Conservation (phyloP, 1,284 basidiomycete genomes). For the Papiliotrema fonsecae region DNA sequence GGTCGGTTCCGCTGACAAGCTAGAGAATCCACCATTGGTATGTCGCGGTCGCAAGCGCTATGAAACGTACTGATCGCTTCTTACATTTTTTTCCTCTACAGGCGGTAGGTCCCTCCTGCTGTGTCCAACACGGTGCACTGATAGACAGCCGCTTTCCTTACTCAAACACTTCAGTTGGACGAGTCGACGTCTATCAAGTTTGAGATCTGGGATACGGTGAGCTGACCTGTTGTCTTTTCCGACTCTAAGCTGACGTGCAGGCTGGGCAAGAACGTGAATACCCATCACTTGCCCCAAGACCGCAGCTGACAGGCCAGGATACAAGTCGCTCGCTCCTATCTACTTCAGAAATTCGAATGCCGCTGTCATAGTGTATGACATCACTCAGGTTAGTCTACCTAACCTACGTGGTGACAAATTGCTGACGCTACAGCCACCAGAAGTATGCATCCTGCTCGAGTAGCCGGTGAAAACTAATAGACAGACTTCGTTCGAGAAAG, state of each 20-base stretch:
- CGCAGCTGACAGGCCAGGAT: slow-evolving; percentile 22
- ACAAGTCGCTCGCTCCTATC: slow-evolving; percentile 67
- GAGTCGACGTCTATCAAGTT: slow-evolving; percentile 91
- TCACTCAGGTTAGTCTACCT: slow-evolving; percentile 60
- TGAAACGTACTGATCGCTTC: background rate
- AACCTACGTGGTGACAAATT: background rate
- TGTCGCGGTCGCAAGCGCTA: slow-evolving; percentile 3
- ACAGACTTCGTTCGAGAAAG: slow-evolving; percentile 77
- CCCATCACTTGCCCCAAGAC: background rate
- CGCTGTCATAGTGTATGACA: slow-evolving; percentile 96
- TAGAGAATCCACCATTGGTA: slow-evolving; percentile 48
- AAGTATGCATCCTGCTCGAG: slow-evolving; percentile 12
- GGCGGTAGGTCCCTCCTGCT: slow-evolving; percentile 15
- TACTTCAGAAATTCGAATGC: slow-evolving; percentile 99
- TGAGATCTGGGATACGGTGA: slow-evolving; percentile 77
- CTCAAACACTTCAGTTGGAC: slow-evolving; percentile 87
- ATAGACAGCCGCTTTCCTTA: slow-evolving; percentile 82
- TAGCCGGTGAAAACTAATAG: background rate
- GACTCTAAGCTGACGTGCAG: slow-evolving; percentile 13
- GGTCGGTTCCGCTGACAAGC: background rate
- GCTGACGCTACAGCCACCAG: slow-evolving; percentile 11
- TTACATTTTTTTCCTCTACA: slow-evolving; percentile 13
- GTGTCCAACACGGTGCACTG: slow-evolving; percentile 14
- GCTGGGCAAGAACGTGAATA: slow-evolving; percentile 48
- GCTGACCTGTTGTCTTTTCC: slow-evolving; percentile 5